These are phyloP conservation scores for Bidens hawaiensis DNA, from an alignment of 140 eudicot genomes.

Conservation along the genomic window DNA sequence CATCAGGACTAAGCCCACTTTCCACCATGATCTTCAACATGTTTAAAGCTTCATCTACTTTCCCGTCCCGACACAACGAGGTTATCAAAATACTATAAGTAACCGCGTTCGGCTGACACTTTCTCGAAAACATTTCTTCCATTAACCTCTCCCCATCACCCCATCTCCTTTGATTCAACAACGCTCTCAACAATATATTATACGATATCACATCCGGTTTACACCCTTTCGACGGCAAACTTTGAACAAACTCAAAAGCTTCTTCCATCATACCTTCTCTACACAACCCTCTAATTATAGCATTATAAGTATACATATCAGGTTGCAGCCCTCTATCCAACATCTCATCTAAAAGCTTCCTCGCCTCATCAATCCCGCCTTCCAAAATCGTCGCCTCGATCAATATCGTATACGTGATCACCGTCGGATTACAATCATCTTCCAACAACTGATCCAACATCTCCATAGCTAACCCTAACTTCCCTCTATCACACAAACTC, in stretches of 20 bases:
- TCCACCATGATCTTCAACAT: conserved; percentile 58
- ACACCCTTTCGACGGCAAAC: conserved; percentile 47
- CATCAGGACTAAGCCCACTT: conserved; percentile 54
- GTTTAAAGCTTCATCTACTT: conserved; percentile 54
- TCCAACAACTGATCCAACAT: conserved; percentile 51
- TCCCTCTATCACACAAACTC: conserved; percentile 70
- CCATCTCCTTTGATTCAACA: conserved; percentile 67
- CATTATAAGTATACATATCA: conserved; percentile 69
- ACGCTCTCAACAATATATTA: conserved; percentile 58
- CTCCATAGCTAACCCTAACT: conserved; percentile 57
- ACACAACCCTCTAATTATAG: conserved; percentile 70
- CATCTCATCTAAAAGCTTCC: conserved; percentile 76
- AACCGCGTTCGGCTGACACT: conserved; percentile 54
- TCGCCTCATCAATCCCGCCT: conserved; percentile 57
- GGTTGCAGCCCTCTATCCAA: conserved; percentile 56
- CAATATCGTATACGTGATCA: conserved; percentile 66
- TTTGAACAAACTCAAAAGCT: conserved; percentile 56
- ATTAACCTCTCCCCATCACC: conserved; percentile 52
- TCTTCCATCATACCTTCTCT: conserved; percentile 51
- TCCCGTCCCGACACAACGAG: conserved; percentile 60
- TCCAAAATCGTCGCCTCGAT: conserved; percentile 66
- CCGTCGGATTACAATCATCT: conserved; percentile 60
- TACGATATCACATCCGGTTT: conserved; percentile 63
- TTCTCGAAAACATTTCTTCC: conserved; percentile 59
- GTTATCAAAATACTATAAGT: conserved; percentile 59